Evolutionary conservation across 2,329 filamentous ascomycete species (phyloP), one percentile per base, ranked within the genome.

Genomic region (Gnomoniopsis sp.): DNA sequence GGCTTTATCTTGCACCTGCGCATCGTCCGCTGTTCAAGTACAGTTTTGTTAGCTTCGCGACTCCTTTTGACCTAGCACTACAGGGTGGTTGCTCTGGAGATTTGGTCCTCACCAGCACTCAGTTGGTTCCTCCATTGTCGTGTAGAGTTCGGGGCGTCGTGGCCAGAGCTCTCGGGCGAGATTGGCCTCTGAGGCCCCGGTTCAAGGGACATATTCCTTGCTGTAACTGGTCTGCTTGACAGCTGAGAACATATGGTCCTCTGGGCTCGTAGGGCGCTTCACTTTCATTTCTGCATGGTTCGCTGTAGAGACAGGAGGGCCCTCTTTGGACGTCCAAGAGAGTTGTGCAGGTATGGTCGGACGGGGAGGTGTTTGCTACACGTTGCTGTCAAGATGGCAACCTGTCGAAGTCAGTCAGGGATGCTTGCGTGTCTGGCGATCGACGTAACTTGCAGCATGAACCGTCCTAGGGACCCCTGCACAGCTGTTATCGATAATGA

Each of bases 91-190:
- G 22, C 36, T 23, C 15, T 61, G 43, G 22, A 21, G 55, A 53
- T 10, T 55, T 50, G 51, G 23, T 48, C 71, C 84, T 71, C 82
- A 96, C 91, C 89, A 76, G 88, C 86, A 69, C 90, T 87, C 61
- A 88, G 80, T 71, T 88, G 88, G 73, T 87, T 88, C 73, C 89
- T 89, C 83, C 89, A 88, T 77, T 90, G 88, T 71, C 88, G 86
- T 64, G 85, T 82, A 44, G 86, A 86, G 64, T 57, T 57, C n/a
- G 89, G 91, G 71, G 90, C 91, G 64, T 87, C 85, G 70, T 89
- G 88, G 63, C 91, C 91, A 72, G 91, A 95, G 81, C 88, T 93
- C 71, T 90, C 86, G 68, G 91, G 91, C 63, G 92, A 95, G 66
- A 79, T 75, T 58, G 85, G 86, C 68, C 80, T 81, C 61, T 80